These are phyloP conservation scores for Toxoplasma gondii DNA, from an alignment of 169 alveolate genomes.

Conservation along the genomic window DNA sequence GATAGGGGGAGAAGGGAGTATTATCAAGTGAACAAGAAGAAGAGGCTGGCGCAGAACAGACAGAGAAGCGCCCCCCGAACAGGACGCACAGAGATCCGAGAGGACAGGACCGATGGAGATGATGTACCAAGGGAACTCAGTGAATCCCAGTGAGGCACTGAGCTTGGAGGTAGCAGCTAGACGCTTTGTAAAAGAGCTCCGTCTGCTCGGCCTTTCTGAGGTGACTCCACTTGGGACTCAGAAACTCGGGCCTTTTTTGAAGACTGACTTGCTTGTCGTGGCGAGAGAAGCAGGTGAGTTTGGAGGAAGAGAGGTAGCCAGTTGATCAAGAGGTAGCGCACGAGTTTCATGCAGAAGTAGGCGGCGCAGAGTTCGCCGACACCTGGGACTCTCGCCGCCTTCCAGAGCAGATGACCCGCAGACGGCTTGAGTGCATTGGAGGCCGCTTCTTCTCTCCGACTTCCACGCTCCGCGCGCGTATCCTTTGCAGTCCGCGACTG, in stretches of 20 bases:
- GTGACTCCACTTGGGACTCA: too few relatives aligned
- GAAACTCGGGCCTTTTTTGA: too few relatives aligned
- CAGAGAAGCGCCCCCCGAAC: neutral
- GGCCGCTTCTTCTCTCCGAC: neutral
- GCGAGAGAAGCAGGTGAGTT: constrained; percentile 57
- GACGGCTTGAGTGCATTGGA: neutral
- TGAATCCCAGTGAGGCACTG: neutral
- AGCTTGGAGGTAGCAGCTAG: neutral
- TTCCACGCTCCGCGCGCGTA: too few relatives aligned
- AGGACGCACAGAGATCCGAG: neutral
- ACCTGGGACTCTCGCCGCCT: constrained; percentile 9
- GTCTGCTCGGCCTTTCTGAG: too few relatives aligned
- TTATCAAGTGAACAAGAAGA: too few relatives aligned
- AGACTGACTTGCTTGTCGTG: constrained; percentile 68
- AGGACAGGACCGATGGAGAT: neutral
- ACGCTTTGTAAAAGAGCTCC: too few relatives aligned
- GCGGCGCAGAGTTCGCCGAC: constrained; percentile 63
- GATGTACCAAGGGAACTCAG: too few relatives aligned
- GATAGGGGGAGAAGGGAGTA: neutral
- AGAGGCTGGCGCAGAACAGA: neutral
- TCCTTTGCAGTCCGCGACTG: neutral
- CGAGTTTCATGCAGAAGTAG: constrained; percentile 74
- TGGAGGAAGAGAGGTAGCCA: constrained; percentile 77
- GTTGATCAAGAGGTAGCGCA: constrained; percentile 73
- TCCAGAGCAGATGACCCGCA: neutral